Evolutionary conservation across 2,329 filamentous ascomycete genomes (phyloP).

Genomic region (Fusarium chlamydosporum): DNA sequence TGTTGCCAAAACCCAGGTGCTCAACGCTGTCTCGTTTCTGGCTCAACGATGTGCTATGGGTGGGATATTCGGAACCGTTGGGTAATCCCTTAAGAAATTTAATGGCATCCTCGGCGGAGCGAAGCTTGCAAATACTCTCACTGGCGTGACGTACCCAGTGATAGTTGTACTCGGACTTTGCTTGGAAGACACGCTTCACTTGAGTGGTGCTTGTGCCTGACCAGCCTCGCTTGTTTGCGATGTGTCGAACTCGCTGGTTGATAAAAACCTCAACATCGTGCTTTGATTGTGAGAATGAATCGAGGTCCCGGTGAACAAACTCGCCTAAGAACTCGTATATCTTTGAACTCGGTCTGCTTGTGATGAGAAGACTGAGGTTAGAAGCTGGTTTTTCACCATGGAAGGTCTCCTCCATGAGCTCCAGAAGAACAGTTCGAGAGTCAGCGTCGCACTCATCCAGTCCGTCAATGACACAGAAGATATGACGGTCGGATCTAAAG

Average conservation of each 20-base stretch:
- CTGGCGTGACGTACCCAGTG: slow-evolving; percentile 48
- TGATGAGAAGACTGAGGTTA: slow-evolving; percentile 25
- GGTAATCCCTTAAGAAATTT: slow-evolving; percentile 39
- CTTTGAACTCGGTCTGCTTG: slow-evolving; percentile 28
- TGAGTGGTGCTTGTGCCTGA: slow-evolving; percentile 31
- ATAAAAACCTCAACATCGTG: slow-evolving; percentile 41
- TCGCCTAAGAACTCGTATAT: slow-evolving; percentile 26
- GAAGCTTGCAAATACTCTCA: slow-evolving; percentile 34
- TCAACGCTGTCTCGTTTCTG: slow-evolving; percentile 18
- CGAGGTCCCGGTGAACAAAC: slow-evolving; percentile 44
- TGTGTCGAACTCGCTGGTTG: slow-evolving; percentile 33
- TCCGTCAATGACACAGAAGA: slow-evolving; percentile 32
- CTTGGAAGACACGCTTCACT: slow-evolving; percentile 35
- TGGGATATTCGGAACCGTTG: slow-evolving; percentile 26
- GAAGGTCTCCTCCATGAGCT: slow-evolving; percentile 34
- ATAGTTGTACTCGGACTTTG: slow-evolving; percentile 46
- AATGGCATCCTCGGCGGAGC: slow-evolving; percentile 44
- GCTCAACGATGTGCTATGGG: slow-evolving; percentile 5
- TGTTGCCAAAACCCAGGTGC: slow-evolving; percentile 28
- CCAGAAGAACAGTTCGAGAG: slow-evolving; percentile 24
- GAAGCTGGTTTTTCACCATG: slow-evolving; percentile 16
- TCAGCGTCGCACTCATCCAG: slow-evolving; percentile 32
- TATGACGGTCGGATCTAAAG: slow-evolving; percentile 30
- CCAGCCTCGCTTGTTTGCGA: slow-evolving; percentile 37
- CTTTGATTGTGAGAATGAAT: slow-evolving; percentile 39